Conservation (phyloP, 139 green algal species). For the Raphidocelis subcapitata region DNA sequence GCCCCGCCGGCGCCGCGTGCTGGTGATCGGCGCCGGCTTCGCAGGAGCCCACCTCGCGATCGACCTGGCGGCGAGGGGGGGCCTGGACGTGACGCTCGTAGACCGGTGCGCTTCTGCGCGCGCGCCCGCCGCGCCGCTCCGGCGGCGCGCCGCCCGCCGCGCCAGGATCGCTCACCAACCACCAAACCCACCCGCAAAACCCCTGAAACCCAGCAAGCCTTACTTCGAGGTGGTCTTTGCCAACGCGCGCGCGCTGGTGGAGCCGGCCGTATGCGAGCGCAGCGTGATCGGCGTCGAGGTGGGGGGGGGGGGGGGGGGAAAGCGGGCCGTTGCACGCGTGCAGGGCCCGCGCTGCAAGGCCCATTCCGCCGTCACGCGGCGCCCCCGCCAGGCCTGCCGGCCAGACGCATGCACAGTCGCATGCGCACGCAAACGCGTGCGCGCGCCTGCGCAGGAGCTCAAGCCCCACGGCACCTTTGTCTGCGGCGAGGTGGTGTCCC, state of each 20-base stretch:
- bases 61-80: background rate
- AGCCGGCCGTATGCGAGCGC: slow-evolving; percentile 2
- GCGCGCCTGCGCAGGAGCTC: slow-evolving; percentile 3
- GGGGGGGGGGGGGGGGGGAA: too few relatives aligned
- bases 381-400: too few relatives aligned
- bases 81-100: slow-evolving; percentile 9
- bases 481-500: slow-evolving; percentile 10
- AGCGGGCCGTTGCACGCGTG: too few relatives aligned
- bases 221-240: slow-evolving; percentile 22
- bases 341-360: background rate
- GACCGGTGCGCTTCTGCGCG: background rate
- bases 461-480: slow-evolving; percentile 27
- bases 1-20: too few relatives aligned
- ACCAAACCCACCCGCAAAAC: background rate
- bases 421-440: too few relatives aligned
- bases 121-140: background rate
- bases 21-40: slow-evolving; percentile 23
- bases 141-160: background rate
- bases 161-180: background rate
- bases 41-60: background rate
- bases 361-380: too few relatives aligned
- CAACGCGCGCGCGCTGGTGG: slow-evolving; percentile 15
- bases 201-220: background rate
- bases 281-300: background rate
- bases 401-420: too few relatives aligned